Percentiles rank a stretch among this genome's conserved stretches.
phyloP scores from a whole-genome alignment of 2,329 filamentous ascomycete genomes.

The Podosphaera xanthii region DNA sequence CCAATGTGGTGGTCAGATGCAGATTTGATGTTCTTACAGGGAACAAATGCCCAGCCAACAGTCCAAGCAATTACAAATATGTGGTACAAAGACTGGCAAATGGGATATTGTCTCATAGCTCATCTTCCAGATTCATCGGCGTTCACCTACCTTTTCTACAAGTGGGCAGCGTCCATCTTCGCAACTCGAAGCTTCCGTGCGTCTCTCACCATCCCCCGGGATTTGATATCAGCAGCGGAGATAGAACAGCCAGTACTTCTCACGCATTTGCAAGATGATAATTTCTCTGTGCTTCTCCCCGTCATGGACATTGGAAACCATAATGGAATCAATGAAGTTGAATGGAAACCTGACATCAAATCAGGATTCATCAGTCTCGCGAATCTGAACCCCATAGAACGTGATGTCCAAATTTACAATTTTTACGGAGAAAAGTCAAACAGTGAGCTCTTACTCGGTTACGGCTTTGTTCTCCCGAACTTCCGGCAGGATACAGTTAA shows the following conservation, averaged over 20 bases:
- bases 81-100: constrained; percentile 12
- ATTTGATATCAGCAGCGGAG: background rate
- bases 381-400: constrained; percentile 21
- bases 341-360: constrained; percentile 30
- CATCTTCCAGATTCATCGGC: constrained; percentile 3
- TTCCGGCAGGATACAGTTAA: constrained; percentile 16
- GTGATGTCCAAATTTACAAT: constrained; percentile 36
- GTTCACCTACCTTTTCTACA: constrained; percentile 24
- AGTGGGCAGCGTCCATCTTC: constrained; percentile 42
- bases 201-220: constrained; percentile 24
- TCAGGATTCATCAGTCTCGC: constrained; percentile 21
- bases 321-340: constrained; percentile 31
- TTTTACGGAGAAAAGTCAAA: constrained; percentile 62
- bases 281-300: constrained; percentile 38
- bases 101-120: constrained; percentile 6
- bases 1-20: constrained; percentile 40
- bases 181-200: constrained; percentile 42
- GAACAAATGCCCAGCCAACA: constrained; percentile 14
- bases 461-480: constrained; percentile 35
- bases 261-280: constrained; percentile 9
- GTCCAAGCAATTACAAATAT: constrained; percentile 8
- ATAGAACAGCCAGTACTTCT: background rate
- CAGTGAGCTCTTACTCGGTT: constrained; percentile 41
- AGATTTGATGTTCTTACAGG: constrained; percentile 29
- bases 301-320: constrained; percentile 54